phyloP scores from a whole-genome alignment of 2,329 filamentous ascomycete genomes.

The Colletotrichum noveboracense region DNA sequence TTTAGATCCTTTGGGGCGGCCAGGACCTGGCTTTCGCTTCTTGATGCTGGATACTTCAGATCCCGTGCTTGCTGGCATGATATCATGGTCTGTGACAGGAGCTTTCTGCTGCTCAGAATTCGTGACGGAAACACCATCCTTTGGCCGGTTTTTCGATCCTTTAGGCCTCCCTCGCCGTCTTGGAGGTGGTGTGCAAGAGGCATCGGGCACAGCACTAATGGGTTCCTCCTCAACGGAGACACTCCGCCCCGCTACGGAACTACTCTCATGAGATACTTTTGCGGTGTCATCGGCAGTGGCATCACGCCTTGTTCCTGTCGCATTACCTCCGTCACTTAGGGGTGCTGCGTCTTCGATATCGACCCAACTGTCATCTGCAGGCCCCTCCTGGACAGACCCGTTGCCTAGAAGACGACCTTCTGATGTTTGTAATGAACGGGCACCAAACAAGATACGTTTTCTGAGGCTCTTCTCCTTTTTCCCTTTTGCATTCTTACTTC shows the following conservation, averaged over 20 bases:
- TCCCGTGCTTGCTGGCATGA: background rate
- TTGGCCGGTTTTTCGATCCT: constrained; percentile 20
- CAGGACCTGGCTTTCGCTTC: constrained; percentile 35
- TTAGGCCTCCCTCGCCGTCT: constrained; percentile 27
- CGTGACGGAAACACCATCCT: background rate
- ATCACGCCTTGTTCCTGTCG: background rate
- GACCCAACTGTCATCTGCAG: constrained; percentile 48
- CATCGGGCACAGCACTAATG: background rate
- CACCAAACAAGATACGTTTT: background rate
- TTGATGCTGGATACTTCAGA: constrained; percentile 31
- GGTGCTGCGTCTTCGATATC: constrained; percentile 45
- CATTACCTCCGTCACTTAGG: constrained; percentile 24
- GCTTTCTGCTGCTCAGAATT: background rate
- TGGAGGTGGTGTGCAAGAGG: background rate
- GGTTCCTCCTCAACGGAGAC: background rate
- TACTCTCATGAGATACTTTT: background rate
- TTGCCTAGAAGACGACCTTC: background rate
- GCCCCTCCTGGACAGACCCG: background rate
- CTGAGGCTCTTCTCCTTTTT: constrained; percentile 37
- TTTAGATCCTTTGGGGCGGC: constrained; percentile 58
- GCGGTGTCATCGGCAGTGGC: background rate
- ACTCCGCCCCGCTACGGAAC: background rate
- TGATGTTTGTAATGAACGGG: background rate
- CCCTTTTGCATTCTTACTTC: constrained; percentile 52
- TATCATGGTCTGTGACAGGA: background rate